These are phyloP conservation scores for Sordaria brevicollis DNA, from an alignment of 495 filamentous ascomycete genomes.

Conservation along the genomic window DNA sequence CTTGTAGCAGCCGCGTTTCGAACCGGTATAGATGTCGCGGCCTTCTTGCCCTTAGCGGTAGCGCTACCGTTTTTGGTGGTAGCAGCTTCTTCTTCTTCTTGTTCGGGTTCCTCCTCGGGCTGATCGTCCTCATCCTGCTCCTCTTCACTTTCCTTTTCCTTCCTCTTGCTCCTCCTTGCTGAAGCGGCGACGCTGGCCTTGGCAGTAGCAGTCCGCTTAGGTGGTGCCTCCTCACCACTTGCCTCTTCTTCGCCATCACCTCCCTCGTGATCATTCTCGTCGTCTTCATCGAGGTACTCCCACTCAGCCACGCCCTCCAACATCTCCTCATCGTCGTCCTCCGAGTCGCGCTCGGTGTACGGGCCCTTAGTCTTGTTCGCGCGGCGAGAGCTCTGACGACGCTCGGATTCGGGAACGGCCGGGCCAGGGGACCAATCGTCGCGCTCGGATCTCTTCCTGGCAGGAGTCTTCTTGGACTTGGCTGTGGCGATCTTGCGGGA, in stretches of 20 bases:
- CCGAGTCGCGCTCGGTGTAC: constrained; percentile 42
- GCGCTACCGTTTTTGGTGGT: background rate
- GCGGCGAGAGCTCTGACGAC: constrained; percentile 44
- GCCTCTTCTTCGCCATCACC: background rate
- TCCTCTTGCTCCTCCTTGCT: background rate
- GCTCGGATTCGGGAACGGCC: constrained; percentile 23
- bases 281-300: constrained; percentile 33
- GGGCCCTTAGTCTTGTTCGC: constrained; percentile 14
- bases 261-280: background rate
- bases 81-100: constrained; percentile 8
- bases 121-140: constrained; percentile 4
- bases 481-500: constrained; percentile 10
- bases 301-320: constrained; percentile 43
- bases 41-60: constrained; percentile 2
- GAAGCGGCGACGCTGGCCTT: background rate
- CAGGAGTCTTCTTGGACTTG: constrained; percentile 23
- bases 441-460: constrained; percentile 24
- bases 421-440: constrained; percentile 12
- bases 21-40: constrained; percentile 1
- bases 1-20: background rate
- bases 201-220: background rate
- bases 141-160: constrained; percentile 5
- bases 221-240: background rate
- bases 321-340: constrained; percentile 49
- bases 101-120: constrained; percentile 8